Percentiles rank a stretch among this genome's conserved stretches.
Evolutionary conservation across 1,284 basidiomycete species (phyloP).

Genomic region (Mycena citricolor): DNA sequence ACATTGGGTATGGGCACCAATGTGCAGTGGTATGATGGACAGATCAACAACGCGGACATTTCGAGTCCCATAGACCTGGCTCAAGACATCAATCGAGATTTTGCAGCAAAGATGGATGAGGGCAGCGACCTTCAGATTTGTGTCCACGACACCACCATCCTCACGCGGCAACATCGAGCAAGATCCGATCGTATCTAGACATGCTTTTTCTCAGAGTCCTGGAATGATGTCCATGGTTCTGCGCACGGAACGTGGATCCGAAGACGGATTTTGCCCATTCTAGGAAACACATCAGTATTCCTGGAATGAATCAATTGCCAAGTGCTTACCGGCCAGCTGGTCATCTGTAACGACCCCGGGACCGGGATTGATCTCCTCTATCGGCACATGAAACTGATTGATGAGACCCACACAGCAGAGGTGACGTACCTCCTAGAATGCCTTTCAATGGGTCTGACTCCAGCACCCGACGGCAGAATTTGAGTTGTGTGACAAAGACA

Average conservation of each 20-base stretch:
- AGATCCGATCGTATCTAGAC: conserved; percentile 38
- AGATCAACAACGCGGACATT: conserved; percentile 46
- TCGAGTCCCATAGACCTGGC: conserved; percentile 41
- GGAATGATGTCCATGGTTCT: conserved; percentile 3
- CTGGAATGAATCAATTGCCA: not conserved
- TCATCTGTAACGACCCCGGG: conserved; percentile 31
- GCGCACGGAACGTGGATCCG: conserved; percentile 32
- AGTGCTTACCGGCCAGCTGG: conserved; percentile 23
- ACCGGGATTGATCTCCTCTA: conserved; percentile 40
- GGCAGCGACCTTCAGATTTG: conserved; percentile 37
- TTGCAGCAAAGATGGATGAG: conserved; percentile 24
- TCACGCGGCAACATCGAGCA: conserved; percentile 62
- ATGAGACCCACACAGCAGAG: not conserved
- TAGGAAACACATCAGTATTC: conserved; percentile 10
- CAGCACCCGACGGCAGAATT: conserved; percentile 44
- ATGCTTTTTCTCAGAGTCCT: no score
- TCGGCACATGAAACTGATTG: not conserved
- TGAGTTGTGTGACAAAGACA: conserved; percentile 47
- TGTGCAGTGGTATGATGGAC: conserved; percentile 37
- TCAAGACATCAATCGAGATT: not conserved
- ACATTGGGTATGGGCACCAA: conserved; percentile 36
- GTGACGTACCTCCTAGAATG: conserved; percentile 26
- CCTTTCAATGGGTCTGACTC: conserved; percentile 44
- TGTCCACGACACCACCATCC: conserved; percentile 49
- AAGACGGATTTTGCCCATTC: conserved; percentile 31